Evolutionary conservation across 2,329 filamentous ascomycete genomes (phyloP), one percentile per base, ranked within the genome.

Genomic region (Aphanocladium album): DNA sequence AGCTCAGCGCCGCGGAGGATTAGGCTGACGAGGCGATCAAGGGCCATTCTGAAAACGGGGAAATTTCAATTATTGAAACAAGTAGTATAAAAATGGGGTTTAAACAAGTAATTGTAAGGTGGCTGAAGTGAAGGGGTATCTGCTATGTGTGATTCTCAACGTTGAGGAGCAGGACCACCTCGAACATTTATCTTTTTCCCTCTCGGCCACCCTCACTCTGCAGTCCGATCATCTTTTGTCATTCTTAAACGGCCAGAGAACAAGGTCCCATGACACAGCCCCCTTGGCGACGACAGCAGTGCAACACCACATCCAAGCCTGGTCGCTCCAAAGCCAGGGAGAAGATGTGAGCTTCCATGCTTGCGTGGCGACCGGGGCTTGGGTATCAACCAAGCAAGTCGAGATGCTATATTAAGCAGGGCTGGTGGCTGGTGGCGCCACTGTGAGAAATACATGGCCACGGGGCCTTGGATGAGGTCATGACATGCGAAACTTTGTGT

Each of bases 1-100:
- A 93, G 80, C 76, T 91, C 71, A 19, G 74, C 72, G 33, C 68
- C 67, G 30, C 76, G 75, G 51, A 78, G 70, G 50, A 73, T 60
- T 61, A 76, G 66, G 62, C 73, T 75, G 62, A 77, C 68, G 59
- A 79, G 65, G 52, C 75, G 74, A 61, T 76, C 73, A 55, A 78
- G 63, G 60, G 72, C 74, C 74, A 77, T 78, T 63, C 56, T 68
- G 25, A 39, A 43, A 25, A 23, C 21, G 35, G 3, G 12, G 12
- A n/a, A 21, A 35, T 23, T 21, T 35, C 17, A 35, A 53, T 12
- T 27, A 30, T 58, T 47, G 41, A 19, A 56, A 12, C 23, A 21
- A 25, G 17, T 17, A 11, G 25, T 46, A 46, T 2, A 45, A 35
- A 25, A 17, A 45, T 30, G 19, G 17, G 39, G 30, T n/a, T 33